Percentiles rank a stretch among this genome's conserved stretches.
phyloP scores from a whole-genome alignment of 2,329 filamentous ascomycete genomes.

The Beauveria asiatica region DNA sequence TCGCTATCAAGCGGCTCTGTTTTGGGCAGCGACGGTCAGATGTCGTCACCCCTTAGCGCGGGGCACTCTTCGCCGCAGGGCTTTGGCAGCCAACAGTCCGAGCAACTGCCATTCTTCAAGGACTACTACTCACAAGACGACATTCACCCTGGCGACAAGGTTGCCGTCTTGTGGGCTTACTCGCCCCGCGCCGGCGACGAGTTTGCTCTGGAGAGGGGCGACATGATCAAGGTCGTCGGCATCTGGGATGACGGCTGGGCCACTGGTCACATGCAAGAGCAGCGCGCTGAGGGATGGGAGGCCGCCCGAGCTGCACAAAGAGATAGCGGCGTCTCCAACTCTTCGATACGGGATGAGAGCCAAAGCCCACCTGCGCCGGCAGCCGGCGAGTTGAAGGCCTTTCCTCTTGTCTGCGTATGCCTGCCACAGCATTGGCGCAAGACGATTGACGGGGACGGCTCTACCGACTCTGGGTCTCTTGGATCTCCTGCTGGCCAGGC shows the following conservation, averaged over 20 bases:
- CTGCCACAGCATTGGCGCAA: conserved; percentile 93
- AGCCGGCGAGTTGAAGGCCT: conserved; percentile 87
- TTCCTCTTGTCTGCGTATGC: conserved; percentile 93
- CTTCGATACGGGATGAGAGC: conserved; percentile 51
- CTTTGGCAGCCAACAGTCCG: conserved; percentile 80
- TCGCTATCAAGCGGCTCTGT: conserved; percentile 81
- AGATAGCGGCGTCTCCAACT: conserved; percentile 88
- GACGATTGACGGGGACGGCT: conserved; percentile 84
- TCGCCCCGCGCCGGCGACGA: conserved; percentile 90
- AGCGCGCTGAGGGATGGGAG: conserved; percentile 85
- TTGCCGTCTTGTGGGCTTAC: conserved; percentile 92
- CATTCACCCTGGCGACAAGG: conserved; percentile 83
- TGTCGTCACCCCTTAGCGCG: conserved; percentile 69
- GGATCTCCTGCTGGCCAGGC: conserved; percentile 1
- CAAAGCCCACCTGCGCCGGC: conserved; percentile 55
- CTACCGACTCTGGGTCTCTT: conserved; percentile 53
- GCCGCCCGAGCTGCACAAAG: conserved; percentile 66
- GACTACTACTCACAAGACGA: conserved; percentile 98
- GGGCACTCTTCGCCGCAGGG: conserved; percentile 80
- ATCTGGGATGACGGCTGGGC: conserved; percentile 99
- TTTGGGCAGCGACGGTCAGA: conserved; percentile 60
- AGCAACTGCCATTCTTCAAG: conserved; percentile 93
- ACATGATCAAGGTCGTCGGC: conserved; percentile 96
- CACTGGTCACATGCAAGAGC: conserved; percentile 75
- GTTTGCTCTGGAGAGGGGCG: conserved; percentile 84